Percentiles rank a stretch among this genome's conserved stretches.
Conservation (phyloP, 2,329 filamentous ascomycete species). For the Paecilomyces niveus region DNA sequence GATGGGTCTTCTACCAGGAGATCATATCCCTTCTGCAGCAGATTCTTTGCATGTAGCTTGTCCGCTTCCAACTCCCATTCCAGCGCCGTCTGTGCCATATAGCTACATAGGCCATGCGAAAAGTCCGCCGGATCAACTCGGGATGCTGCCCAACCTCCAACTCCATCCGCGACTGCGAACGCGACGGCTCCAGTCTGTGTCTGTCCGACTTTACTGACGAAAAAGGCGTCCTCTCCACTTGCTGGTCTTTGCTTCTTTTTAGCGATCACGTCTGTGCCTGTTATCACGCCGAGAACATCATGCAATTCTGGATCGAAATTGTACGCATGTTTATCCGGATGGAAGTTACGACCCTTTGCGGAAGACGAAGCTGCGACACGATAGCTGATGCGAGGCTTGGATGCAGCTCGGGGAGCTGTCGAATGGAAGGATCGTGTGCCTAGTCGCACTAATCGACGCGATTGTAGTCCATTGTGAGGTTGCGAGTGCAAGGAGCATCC, state of each 20-base stretch:
- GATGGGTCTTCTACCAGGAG: slow-evolving; percentile 65
- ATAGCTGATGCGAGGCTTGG: slow-evolving; percentile 50
- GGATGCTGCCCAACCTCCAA: slow-evolving; percentile 89
- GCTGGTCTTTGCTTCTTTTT: slow-evolving; percentile 59
- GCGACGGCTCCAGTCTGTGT: slow-evolving; percentile 51
- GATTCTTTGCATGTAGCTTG: slow-evolving; percentile 50
- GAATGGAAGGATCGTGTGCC: slow-evolving; percentile 20
- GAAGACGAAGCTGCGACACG: slow-evolving; percentile 68
- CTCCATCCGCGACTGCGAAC: slow-evolving; percentile 87
- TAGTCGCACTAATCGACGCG: neutral
- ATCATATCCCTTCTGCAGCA: slow-evolving; percentile 82
- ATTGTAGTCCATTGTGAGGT: neutral
- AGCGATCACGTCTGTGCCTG: slow-evolving; percentile 41
- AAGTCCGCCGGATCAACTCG: slow-evolving; percentile 93
- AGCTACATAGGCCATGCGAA: slow-evolving; percentile 84
- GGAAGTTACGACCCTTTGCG: slow-evolving; percentile 62
- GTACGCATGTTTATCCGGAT: slow-evolving; percentile 62
- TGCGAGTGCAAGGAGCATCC: neutral
- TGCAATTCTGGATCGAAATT: slow-evolving; percentile 55
- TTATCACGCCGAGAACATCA: slow-evolving; percentile 29
- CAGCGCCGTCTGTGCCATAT: slow-evolving; percentile 76
- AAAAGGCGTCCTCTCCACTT: slow-evolving; percentile 94
- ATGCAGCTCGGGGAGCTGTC: slow-evolving; percentile 9
- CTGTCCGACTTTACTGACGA: slow-evolving; percentile 68
- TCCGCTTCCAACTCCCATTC: slow-evolving; percentile 40